Base-by-base conservation (phyloP, 2,329 filamentous ascomycete genomes). In the Furcasterigmium furcatum region DNA sequence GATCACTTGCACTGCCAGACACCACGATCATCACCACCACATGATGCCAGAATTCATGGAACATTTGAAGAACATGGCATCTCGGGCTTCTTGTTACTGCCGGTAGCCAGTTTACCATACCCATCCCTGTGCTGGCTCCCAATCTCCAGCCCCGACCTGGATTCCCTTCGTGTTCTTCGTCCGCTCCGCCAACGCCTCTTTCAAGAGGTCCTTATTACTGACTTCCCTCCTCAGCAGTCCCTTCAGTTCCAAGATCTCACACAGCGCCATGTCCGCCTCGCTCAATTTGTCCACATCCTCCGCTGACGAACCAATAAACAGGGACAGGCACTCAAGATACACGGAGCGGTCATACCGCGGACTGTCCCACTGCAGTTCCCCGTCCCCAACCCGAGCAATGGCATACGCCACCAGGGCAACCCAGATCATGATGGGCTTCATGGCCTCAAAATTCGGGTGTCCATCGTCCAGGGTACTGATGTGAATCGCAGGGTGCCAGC, bases 341-440 rank as follows among this genome's bases (percentile, higher is more conserved):
- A 57, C 48, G n/a, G 39, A 42, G 1, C 59, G 54, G 32, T 59
- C 53, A 46, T 61, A 60, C 12, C 45, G 29, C 16, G 30, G 25
- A 10, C 38, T 20, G 9, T 25, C 32, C 9, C 39, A 41, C n/a
- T 38, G 29, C 12, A 43, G 16, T 9, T 48, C 43, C 22, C 13
- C 38, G 14, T 54, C 56, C 20, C 41, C 42, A 4, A 55, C 42
- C 35, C 51, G 52, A 10, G 61, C 58, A 9, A 60, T 43, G 1
- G 52, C 27, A 44, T 58, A 55, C n/a, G 58, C 60, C 2, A 64
- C 43, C 3, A 64, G 48, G 36, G 57, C 58, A 3, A 56, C 43
- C 57, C 59, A 64, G 9, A 63, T 44, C 22, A 62, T 36, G 8
- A 61, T 46, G 2, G 60, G 54, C 19, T 32, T 51, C 19, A 55